Percentiles rank a stretch among this genome's conserved stretches.
Conservation (phyloP, 495 filamentous ascomycete species). For the Penicillium dipodomyicola region DNA sequence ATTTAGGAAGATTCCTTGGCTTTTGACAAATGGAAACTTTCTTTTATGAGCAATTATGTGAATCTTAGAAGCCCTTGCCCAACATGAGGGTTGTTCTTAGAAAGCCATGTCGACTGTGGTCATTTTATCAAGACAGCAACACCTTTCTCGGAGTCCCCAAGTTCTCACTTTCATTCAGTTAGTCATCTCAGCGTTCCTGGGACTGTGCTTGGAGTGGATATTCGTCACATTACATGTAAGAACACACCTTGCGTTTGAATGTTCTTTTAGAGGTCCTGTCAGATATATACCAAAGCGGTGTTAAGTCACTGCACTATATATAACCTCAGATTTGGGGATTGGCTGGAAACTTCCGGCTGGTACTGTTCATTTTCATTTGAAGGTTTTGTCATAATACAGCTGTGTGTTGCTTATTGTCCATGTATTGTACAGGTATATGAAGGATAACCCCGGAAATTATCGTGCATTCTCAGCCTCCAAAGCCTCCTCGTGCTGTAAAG, state of each 20-base stretch:
- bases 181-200: too few relatives aligned
- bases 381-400: background rate
- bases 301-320: too few relatives aligned
- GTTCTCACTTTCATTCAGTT: too few relatives aligned
- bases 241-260: too few relatives aligned
- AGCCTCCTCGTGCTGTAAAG: constrained; percentile 47
- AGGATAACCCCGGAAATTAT: constrained; percentile 2
- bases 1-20: background rate
- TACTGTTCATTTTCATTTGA: background rate
- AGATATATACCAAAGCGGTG: too few relatives aligned
- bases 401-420: background rate
- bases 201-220: too few relatives aligned
- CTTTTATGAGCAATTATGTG: background rate
- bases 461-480: constrained; percentile 38
- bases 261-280: too few relatives aligned
- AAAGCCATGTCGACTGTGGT: too few relatives aligned
- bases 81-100: background rate
- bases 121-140: too few relatives aligned
- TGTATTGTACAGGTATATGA: constrained; percentile 4
- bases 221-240: too few relatives aligned
- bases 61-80: background rate
- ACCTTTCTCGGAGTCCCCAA: too few relatives aligned
- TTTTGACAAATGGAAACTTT: background rate
- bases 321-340: background rate
- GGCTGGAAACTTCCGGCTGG: background rate